A percentile compares a stretch with the other conserved stretches of the same genome.
Conservation (phyloP, 257 asterid genomes). For the Solanum ahanhuiri region DNA sequence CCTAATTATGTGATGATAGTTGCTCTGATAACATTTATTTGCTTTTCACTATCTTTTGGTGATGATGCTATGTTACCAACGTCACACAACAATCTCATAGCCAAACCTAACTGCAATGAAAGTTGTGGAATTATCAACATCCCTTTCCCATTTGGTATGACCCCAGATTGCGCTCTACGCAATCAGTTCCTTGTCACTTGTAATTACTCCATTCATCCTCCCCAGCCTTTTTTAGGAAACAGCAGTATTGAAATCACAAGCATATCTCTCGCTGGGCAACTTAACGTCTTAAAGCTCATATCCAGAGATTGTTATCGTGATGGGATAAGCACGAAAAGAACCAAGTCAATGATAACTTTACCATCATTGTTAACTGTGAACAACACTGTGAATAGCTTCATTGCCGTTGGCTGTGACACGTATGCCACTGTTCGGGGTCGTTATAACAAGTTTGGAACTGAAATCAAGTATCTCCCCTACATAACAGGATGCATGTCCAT, state of each 20-base stretch:
- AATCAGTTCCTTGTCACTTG: not conserved
- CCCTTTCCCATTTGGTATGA: constrained; percentile 33
- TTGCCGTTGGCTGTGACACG: constrained; percentile 24
- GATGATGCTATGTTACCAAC: not conserved
- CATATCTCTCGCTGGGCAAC: constrained; percentile 11
- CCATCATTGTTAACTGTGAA: not conserved
- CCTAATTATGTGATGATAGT: not conserved
- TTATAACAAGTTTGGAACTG: not conserved
- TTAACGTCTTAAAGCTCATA: not conserved
- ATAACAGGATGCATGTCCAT: constrained; percentile 23
- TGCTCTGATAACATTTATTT: not conserved
- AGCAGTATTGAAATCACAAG: not conserved
- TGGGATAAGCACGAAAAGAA: not conserved
- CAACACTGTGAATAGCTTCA: constrained; percentile 19
- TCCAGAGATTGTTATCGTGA: constrained; percentile 6
- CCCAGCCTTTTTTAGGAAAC: not conserved
- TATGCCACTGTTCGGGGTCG: not conserved
- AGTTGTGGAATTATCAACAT: constrained; percentile 19
- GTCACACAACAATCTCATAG: not conserved
- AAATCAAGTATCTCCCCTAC: not conserved
- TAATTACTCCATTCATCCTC: not conserved
- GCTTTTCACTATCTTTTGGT: not conserved
- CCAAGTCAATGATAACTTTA: rapidly evolving
- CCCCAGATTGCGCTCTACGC: not conserved
- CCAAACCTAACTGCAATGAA: constrained; percentile 9